Evolutionary conservation across 441 rosid species (phyloP).

Genomic region (Melastoma candidum): DNA sequence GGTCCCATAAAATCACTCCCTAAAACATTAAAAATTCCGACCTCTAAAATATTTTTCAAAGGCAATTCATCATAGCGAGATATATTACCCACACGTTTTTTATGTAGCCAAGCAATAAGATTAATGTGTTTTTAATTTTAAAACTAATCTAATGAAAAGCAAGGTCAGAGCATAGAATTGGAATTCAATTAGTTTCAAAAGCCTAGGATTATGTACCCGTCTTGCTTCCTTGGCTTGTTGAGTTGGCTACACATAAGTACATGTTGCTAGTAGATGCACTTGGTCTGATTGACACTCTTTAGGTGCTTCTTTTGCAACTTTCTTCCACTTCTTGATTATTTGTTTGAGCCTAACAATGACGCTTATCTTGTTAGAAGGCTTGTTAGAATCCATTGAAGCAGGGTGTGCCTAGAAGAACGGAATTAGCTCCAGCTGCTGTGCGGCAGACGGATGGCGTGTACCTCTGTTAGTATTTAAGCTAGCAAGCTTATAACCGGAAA

Average conservation of each 20-base stretch:
- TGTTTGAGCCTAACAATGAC: slow-evolving; percentile 79
- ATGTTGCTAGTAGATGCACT: slow-evolving; percentile 1
- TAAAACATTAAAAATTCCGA: too few relatives aligned
- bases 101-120: too few relatives aligned
- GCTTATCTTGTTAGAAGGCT: slow-evolving; percentile 32
- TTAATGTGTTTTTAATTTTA: too few relatives aligned
- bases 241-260: neutral
- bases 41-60: too few relatives aligned
- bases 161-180: too few relatives aligned
- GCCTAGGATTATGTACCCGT: neutral
- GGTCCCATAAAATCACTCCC: too few relatives aligned
- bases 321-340: slow-evolving; percentile 86
- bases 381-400: slow-evolving; percentile 6
- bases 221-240: slow-evolving; percentile 28
- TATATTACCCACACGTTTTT: too few relatives aligned
- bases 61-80: too few relatives aligned
- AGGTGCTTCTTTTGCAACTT: slow-evolving; percentile 48
- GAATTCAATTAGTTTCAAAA: too few relatives aligned
- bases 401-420: neutral
- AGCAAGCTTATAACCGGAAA: too few relatives aligned
- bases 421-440: neutral
- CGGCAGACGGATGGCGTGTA: neutral
- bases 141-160: too few relatives aligned
- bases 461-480: neutral
- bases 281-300: slow-evolving; percentile 5